Evolutionary conservation across 192 early-diverging fungal genomes (phyloP).

Genomic region (Coemansia sp.): DNA sequence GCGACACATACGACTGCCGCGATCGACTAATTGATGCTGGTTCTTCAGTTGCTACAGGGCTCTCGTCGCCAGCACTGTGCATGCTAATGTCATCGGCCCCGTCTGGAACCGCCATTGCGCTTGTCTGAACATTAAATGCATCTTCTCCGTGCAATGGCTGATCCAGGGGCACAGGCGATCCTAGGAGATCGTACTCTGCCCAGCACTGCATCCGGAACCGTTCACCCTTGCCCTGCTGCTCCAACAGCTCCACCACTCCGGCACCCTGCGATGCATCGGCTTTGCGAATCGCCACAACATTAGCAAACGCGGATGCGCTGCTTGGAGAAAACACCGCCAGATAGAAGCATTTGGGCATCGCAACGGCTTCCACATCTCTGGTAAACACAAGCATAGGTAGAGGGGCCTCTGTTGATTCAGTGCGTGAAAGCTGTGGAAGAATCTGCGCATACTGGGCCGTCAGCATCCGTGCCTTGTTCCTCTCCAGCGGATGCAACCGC

Average conservation of each 20-base stretch:
- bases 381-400: conserved; percentile 49
- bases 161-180: conserved; percentile 25
- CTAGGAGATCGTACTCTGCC: conserved; percentile 48
- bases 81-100: background rate
- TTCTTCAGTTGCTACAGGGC: background rate
- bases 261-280: background rate
- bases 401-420: background rate
- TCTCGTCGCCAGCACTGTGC: conserved; percentile 1
- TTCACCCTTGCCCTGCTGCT: conserved; percentile 3
- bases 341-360: conserved; percentile 23
- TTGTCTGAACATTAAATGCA: background rate
- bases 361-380: conserved; percentile 9
- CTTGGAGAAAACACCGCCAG: conserved; percentile 24
- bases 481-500: conserved; percentile 26
- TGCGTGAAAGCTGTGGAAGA: conserved; percentile 23
- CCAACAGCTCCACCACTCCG: conserved; percentile 5
- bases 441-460: conserved; percentile 53
- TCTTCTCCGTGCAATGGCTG: background rate
- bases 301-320: conserved; percentile 31
- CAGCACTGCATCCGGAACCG: conserved; percentile 21
- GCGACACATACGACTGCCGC: conserved; percentile 22
- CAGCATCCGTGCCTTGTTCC: conserved; percentile 36
- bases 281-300: conserved; percentile 28
- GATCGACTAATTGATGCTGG: background rate
- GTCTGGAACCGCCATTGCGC: background rate